Conservation (phyloP, 164 flowering plant species). For the Vitis cinerea region DNA sequence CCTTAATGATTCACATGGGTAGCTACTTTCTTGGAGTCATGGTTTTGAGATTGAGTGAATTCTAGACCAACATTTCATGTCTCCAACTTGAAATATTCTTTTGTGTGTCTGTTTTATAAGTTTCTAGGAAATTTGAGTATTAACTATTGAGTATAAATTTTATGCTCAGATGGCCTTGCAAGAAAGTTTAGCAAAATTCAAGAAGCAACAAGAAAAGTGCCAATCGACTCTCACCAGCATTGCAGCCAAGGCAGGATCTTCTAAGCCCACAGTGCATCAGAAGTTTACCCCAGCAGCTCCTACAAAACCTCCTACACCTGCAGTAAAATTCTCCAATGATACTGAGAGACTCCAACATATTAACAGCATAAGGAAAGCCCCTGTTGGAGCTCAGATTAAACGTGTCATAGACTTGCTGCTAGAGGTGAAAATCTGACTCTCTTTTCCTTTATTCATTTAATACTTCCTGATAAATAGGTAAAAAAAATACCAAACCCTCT, state of each 20-base stretch:
- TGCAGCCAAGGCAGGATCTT: conserved; percentile 39
- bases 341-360: conserved; percentile 71
- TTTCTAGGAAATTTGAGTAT: too few species aligned
- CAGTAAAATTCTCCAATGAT: conserved; percentile 66
- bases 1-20: too few species aligned
- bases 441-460: background rate
- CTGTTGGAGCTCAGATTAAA: conserved; percentile 77
- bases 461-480: too few species aligned
- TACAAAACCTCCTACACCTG: conserved; percentile 38
- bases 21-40: background rate
- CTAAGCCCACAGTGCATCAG: conserved; percentile 20
- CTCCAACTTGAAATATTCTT: background rate
- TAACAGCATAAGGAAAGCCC: conserved; percentile 56
- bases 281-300: conserved; percentile 27
- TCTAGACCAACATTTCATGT: too few species aligned
- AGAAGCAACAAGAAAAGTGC: conserved; percentile 64
- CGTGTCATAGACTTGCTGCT: conserved; percentile 60
- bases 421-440: conserved; percentile 36
- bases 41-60: too few species aligned
- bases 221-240: conserved; percentile 48
- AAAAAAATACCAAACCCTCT: too few species aligned
- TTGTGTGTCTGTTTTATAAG: too few species aligned
- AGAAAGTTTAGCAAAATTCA: conserved; percentile 45
- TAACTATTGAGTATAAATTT: too few species aligned
- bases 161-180: conserved; percentile 43